Evolutionary conservation across 116 monocot species (phyloP).

Genomic region (Dioscorea cayenensis): DNA sequence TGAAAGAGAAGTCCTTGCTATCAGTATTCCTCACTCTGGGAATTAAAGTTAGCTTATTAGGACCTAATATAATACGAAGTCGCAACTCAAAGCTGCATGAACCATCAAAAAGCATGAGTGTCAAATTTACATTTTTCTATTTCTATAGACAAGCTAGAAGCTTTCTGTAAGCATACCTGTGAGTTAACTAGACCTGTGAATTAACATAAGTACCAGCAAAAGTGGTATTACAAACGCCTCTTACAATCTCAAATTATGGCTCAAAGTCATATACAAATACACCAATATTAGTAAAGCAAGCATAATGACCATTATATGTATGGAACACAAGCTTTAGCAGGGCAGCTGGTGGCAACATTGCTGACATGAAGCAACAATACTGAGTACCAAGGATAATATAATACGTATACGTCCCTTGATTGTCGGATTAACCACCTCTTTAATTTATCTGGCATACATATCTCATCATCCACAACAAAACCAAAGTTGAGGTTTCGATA

Average conservation of each 20-base stretch:
- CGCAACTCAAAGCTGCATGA: slow-evolving; percentile 67
- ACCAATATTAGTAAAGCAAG: no score
- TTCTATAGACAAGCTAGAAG: neutral
- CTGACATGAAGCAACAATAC: no score
- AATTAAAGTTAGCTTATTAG: slow-evolving; percentile 53
- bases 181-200: no score
- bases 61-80: slow-evolving; percentile 45
- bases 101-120: slow-evolving; percentile 1
- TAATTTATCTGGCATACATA: slow-evolving; percentile 89
- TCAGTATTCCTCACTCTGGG: slow-evolving; percentile 65
- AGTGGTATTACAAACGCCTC: no score
- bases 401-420: slow-evolving; percentile 50
- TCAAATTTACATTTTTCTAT: neutral
- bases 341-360: no score
- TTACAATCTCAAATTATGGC: no score
- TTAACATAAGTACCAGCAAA: no score
- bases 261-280: no score
- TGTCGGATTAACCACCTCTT: slow-evolving; percentile 58
- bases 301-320: no score
- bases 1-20: slow-evolving; percentile 47
- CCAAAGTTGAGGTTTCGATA: slow-evolving; percentile 72
- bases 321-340: no score
- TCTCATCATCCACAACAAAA: slow-evolving; percentile 75
- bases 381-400: no score
- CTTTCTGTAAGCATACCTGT: slow-evolving; percentile 25